Evolutionary conservation across 1,284 basidiomycete genomes (phyloP), one percentile per base, ranked within the genome.

Genomic region (Grifola frondosa): DNA sequence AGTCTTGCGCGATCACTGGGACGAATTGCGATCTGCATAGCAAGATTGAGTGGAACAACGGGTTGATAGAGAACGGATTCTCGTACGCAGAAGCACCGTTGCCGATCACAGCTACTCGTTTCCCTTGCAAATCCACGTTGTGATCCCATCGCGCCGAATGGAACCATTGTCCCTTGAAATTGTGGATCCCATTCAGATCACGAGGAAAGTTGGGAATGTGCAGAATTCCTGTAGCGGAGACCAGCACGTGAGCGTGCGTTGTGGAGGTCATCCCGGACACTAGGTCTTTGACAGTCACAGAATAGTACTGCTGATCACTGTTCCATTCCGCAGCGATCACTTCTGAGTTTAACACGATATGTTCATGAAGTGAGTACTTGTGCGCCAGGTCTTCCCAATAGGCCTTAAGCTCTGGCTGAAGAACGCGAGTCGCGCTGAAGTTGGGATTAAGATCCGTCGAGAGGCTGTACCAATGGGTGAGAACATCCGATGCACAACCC

Each of bases 141-240:
- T 64, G 55, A n/a, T 61, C 49, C 69, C 68, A 72, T 12, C 57
- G 50, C 8, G 64, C 61, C n/a, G 57, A 58, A 48, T 72, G 75
- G 32, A 63, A 75, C 60, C 60, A 49, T 10, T 46, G 29, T 6
- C 72, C 65, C 39, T 70, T 61, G 68, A 77, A 81, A 7, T 35
- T 48, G 3, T 63, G 60, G n/a, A 67, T 51, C 2, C 69, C 76
- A 6, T 63, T 58, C 12, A 75, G 61, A 11, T 55, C 54, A 1
- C 70, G 58, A 30, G 65, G 64, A 28, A 56, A 63, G 31, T 62
- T 61, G 10, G 71, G 71, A 10, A 61, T 57, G 33, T 61, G 64
- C 10, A 77, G 56, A 1, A 68, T 45, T 4, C 75, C 74, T 11
- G 67, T 56, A 7, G 73, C 74, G 0, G 66, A 67, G n/a, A 78